Base-by-base conservation (phyloP, 2,329 filamentous ascomycete species). In the Graphilbum sp. region DNA sequence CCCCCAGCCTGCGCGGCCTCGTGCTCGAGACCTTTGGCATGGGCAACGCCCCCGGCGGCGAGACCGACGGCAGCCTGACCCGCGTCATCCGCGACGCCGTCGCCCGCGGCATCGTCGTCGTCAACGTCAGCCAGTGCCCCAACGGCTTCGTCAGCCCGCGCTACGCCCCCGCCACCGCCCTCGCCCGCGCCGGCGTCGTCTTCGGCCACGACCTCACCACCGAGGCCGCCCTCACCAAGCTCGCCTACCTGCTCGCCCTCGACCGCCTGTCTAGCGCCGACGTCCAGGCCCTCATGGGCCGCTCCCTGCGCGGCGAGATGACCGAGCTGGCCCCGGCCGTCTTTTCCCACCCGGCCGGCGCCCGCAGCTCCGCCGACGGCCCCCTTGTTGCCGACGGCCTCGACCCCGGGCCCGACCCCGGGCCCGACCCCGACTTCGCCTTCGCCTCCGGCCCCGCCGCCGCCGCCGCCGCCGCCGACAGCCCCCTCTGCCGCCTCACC, bases 1-100 rank as follows among this genome's bases (percentile, higher is more conserved):
- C 86, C 24, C 75, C 83, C n/a, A 75, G 75, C 34, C 66, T 95
- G 13, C 74, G 76, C 35, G 87, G 87, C 2, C 66, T 94, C 36
- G 76, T 95, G 30, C 69, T 95, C 32, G 86, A 94, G 60, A 94
- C 86, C 0, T 94, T 94, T 55, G 87, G 87, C 42, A 86, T 90
- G 54, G 87, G 87, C 40, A 95, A 94, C 58, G 81, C 87, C 11
- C 87, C 87, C 3, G 80, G 79, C 30, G 85, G 84, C 23, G 69
- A n/a, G n/a, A n/a, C 77, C 35, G 82, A 90, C 52, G 82, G 82
- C 40, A 76, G 74, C 37, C 69, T 94, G 54, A 86, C 80, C 15
- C 75, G 75, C 39, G 81, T 88, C 35, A 75, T 94, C 49, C 69
- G 73, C 16, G 72, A 75, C 32, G 86, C 83, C 18, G 83, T 93